Percentiles rank a stretch among this genome's conserved stretches.
Evolutionary conservation across 2,329 filamentous ascomycete genomes (phyloP).

Genomic region (Mycosphaerelloides madeirae): DNA sequence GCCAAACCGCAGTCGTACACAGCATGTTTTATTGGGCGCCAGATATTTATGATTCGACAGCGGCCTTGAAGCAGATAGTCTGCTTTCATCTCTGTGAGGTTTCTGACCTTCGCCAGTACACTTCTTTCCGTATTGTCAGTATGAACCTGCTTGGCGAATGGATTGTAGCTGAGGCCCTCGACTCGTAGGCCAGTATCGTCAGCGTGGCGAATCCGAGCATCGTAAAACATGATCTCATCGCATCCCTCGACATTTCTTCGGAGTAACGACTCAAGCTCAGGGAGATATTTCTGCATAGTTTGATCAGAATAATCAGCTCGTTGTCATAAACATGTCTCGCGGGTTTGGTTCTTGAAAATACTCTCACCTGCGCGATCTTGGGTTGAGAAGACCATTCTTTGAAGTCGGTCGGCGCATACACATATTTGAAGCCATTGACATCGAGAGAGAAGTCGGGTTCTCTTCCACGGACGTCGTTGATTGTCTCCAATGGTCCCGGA

Average conservation of each 20-base stretch:
- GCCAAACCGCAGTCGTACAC: constrained; percentile 22
- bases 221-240: constrained; percentile 27
- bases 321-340: no score
- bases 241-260: constrained; percentile 21
- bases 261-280: constrained; percentile 15
- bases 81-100: constrained; percentile 26
- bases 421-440: constrained; percentile 25
- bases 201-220: constrained; percentile 21
- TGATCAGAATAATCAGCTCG: no score
- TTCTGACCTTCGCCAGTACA: constrained; percentile 23
- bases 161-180: constrained; percentile 24
- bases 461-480: constrained; percentile 38
- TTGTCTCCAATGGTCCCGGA: constrained; percentile 18
- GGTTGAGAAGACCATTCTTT: constrained; percentile 17
- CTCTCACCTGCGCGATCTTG: constrained; percentile 7
- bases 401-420: constrained; percentile 9
- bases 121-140: constrained; percentile 27
- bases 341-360: no score
- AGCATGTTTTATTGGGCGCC: constrained; percentile 14
- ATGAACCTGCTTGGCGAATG: constrained; percentile 29
- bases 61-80: constrained; percentile 10
- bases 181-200: constrained; percentile 21
- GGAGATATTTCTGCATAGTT: constrained; percentile 7
- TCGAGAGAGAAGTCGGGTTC: constrained; percentile 10
- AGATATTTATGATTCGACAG: constrained; percentile 14